These are phyloP conservation scores for Venturiaceae sp. DNA, from an alignment of 2,329 filamentous ascomycete genomes.

Conservation along the genomic window DNA sequence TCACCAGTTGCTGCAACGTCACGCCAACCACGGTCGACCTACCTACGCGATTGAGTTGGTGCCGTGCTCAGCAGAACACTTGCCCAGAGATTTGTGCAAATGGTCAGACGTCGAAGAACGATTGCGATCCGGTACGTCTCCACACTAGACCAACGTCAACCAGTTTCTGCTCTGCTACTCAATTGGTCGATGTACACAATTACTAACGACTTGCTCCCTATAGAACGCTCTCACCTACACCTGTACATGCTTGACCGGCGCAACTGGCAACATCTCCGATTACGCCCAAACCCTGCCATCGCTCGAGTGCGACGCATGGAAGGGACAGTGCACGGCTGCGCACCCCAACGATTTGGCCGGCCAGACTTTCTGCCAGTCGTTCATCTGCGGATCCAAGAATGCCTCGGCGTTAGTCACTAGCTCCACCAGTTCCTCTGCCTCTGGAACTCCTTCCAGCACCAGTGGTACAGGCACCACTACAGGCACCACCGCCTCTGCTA, in stretches of 20 bases:
- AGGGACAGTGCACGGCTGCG: conserved; percentile 27
- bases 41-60: conserved; percentile 40
- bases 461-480: conserved; percentile 13
- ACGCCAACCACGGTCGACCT: conserved; percentile 29
- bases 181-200: not conserved
- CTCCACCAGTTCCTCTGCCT: conserved; percentile 19
- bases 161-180: not conserved
- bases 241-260: conserved; percentile 49
- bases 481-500: conserved; percentile 14
- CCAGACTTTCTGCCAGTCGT: conserved; percentile 35
- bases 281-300: conserved; percentile 51
- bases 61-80: conserved; percentile 46
- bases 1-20: conserved; percentile 28
- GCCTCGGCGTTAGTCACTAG: conserved; percentile 23
- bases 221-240: conserved; percentile 42
- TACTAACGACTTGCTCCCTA: conserved; percentile 9
- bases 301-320: conserved; percentile 48
- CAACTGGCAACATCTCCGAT: conserved; percentile 42
- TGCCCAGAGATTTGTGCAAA: conserved; percentile 51
- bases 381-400: conserved; percentile 44
- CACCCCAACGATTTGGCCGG: conserved; percentile 27
- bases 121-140: conserved; percentile 45
- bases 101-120: conserved; percentile 37
- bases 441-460: conserved; percentile 16
- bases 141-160: not conserved